Conservation (phyloP, 2,329 filamentous ascomycete species). For the Neospermospora avenae region DNA sequence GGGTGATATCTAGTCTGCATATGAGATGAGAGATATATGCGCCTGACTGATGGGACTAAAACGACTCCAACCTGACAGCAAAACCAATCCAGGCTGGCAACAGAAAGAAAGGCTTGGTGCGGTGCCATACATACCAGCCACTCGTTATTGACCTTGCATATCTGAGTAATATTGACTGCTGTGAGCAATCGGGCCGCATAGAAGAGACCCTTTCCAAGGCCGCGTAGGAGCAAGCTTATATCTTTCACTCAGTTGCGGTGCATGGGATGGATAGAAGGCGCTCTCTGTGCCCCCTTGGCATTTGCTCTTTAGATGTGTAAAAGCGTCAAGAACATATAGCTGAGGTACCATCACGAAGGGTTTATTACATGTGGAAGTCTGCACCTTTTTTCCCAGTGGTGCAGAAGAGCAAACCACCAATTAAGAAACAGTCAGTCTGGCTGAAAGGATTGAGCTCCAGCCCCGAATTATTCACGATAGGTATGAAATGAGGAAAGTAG, state of each 20-base stretch:
- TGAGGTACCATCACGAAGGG: too few species aligned
- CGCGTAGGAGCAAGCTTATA: background rate
- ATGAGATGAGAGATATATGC: background rate
- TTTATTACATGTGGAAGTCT: background rate
- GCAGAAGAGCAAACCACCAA: background rate
- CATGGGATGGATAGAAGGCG: background rate
- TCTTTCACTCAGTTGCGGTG: background rate
- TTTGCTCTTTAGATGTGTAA: background rate
- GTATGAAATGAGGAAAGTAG: constrained; percentile 7
- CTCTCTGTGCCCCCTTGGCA: constrained; percentile 1
- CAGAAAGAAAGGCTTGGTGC: background rate
- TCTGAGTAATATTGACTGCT: background rate
- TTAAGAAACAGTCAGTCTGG: background rate
- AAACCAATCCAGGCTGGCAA: background rate
- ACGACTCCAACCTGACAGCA: background rate
- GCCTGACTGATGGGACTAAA: background rate
- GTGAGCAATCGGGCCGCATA: constrained; percentile 1
- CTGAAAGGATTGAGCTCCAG: background rate
- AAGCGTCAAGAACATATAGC: too few species aligned
- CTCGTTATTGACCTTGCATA: background rate
- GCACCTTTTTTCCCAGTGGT: background rate
- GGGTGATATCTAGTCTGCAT: too few species aligned
- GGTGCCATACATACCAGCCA: background rate
- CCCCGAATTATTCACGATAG: background rate
- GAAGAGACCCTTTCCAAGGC: background rate